Evolutionary conservation across 441 rosid genomes (phyloP).

Genomic region (Euphorbia corollata): DNA sequence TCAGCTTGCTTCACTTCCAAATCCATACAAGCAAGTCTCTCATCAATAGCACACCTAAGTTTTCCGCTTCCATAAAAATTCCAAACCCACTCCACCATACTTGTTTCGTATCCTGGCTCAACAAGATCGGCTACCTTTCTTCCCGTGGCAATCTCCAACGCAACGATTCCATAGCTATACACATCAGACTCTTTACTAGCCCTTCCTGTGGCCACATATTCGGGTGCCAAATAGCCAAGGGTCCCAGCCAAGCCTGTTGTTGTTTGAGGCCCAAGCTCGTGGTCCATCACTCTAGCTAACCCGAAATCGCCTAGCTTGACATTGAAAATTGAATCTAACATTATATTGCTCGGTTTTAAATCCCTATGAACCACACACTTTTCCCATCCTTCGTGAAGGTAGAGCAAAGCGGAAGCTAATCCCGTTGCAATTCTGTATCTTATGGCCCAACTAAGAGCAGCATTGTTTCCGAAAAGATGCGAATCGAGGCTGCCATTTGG

Average conservation of each 20-base stretch:
- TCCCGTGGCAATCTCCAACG: slow-evolving; percentile 36
- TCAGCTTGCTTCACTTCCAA: slow-evolving; percentile 20
- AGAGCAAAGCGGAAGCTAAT: slow-evolving; percentile 40
- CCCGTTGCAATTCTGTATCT: slow-evolving; percentile 39
- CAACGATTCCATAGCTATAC: slow-evolving; percentile 40
- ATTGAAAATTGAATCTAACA: slow-evolving; percentile 45
- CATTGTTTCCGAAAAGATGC: slow-evolving; percentile 33
- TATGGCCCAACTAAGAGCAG: slow-evolving; percentile 31
- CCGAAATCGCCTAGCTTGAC: slow-evolving; percentile 55
- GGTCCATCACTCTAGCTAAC: slow-evolving; percentile 43
- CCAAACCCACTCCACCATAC: slow-evolving; percentile 49
- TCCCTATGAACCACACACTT: slow-evolving; percentile 48
- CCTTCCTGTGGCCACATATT: slow-evolving; percentile 36
- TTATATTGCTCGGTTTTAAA: slow-evolving; percentile 45
- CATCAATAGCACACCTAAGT: slow-evolving; percentile 25
- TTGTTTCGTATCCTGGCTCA: slow-evolving; percentile 44
- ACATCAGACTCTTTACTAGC: slow-evolving; percentile 43
- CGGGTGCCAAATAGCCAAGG: slow-evolving; percentile 45
- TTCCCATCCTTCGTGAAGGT: slow-evolving; percentile 55
- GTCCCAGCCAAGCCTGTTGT: slow-evolving; percentile 49
- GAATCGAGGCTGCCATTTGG: slow-evolving; percentile 49
- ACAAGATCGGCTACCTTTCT: slow-evolving; percentile 25
- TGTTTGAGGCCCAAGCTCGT: slow-evolving; percentile 37
- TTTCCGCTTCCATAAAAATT: slow-evolving; percentile 29
- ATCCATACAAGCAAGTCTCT: slow-evolving; percentile 2